Evolutionary conservation across 345 rosid genomes (phyloP).

Genomic region (Hevea brasiliensis): DNA sequence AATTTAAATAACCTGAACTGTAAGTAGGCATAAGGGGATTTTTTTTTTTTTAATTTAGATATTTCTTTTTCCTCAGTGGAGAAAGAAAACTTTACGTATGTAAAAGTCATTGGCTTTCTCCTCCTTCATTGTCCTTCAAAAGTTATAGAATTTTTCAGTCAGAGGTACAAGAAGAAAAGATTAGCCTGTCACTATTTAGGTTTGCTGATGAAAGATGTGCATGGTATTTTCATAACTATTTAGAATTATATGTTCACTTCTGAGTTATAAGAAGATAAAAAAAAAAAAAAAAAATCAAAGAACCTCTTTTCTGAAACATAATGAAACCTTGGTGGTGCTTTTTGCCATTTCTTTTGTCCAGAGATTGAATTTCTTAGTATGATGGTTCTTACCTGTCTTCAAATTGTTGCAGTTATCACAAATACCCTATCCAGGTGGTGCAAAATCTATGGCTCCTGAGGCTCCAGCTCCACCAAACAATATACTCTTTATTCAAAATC

Average conservation of each 20-base stretch:
- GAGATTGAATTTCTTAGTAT: not conserved
- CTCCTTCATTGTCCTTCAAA: not conserved
- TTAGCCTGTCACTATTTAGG: not conserved
- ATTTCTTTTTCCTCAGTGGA: too few species aligned
- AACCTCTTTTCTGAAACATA: not conserved
- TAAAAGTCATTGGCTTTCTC: not conserved
- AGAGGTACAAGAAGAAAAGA: not conserved
- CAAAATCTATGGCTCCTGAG: slow-evolving; percentile 66
- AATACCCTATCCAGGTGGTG: slow-evolving; percentile 74
- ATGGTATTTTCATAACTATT: not conserved
- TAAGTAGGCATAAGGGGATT: not conserved
- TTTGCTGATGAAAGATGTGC: not conserved
- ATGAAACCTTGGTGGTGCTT: not conserved
- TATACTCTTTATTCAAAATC: slow-evolving; percentile 91
- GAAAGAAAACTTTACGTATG: not conserved
- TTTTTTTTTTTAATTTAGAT: too few species aligned
- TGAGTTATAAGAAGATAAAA: not conserved
- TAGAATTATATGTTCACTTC: not conserved
- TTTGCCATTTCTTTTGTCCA: not conserved
- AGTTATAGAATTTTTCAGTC: not conserved
- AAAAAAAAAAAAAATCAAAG: too few species aligned
- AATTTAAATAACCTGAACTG: not conserved
- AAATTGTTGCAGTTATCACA: slow-evolving; percentile 69
- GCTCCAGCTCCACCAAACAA: slow-evolving; percentile 90
- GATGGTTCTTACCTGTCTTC: not conserved